Evolutionary conservation across 257 asterid genomes (phyloP).

Genomic region (Lantana camara): DNA sequence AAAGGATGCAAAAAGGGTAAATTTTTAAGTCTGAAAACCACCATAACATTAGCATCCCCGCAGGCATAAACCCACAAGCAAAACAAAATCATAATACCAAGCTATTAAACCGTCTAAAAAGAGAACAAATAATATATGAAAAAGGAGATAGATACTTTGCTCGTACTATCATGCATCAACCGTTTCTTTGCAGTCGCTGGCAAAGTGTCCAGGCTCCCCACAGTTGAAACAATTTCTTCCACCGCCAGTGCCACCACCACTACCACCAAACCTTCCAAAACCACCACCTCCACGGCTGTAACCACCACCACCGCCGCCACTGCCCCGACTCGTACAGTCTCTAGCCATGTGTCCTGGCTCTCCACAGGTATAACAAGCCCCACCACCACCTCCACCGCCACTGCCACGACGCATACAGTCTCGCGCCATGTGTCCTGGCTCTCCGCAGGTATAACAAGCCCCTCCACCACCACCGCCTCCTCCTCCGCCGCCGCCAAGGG

Average conservation of each 20-base stretch:
- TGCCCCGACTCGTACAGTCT: constrained; percentile 26
- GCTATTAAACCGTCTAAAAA: constrained; percentile 24
- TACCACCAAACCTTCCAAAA: constrained; percentile 40
- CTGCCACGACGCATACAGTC: constrained; percentile 36
- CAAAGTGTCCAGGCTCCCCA: constrained; percentile 75
- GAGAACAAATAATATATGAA: constrained; percentile 19
- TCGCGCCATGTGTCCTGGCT: constrained; percentile 50
- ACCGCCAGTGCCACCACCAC: constrained; percentile 37
- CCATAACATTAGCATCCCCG: constrained; percentile 24
- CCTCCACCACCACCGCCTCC: constrained; percentile 37
- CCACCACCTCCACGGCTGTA: constrained; percentile 43
- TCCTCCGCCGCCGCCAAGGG: constrained; percentile 23
- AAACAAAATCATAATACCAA: constrained; percentile 27
- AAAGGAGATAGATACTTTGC: constrained; percentile 1
- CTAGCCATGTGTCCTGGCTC: constrained; percentile 53
- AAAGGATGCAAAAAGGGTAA: neutral
- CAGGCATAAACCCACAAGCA: constrained; percentile 29
- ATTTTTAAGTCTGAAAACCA: constrained; percentile 25
- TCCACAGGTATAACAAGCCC: constrained; percentile 45
- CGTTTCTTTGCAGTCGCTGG: constrained; percentile 63
- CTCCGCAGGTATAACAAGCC: constrained; percentile 43
- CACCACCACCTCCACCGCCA: constrained; percentile 34
- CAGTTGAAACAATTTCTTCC: constrained; percentile 62
- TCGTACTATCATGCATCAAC: constrained; percentile 23
- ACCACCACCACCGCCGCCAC: constrained; percentile 34